Evolutionary conservation across 2,329 filamentous ascomycete genomes (phyloP).

Genomic region (Coniella lustricola): DNA sequence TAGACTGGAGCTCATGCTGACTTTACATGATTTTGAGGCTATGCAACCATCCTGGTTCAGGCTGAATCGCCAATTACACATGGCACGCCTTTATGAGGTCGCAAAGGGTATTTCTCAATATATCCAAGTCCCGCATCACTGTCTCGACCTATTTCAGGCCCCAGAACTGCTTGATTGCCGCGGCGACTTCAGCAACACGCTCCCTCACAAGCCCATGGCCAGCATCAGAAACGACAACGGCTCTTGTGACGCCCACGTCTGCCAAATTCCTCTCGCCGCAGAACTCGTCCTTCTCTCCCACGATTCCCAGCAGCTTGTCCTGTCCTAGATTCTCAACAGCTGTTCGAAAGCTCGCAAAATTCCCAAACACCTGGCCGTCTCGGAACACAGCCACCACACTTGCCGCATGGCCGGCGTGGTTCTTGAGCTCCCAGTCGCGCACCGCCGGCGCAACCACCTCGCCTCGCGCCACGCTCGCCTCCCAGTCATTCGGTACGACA

Average conservation of each 20-base stretch:
- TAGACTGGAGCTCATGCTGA: too few species aligned
- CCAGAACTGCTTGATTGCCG: slow-evolving; percentile 9
- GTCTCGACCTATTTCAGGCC: too few species aligned
- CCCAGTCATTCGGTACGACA: slow-evolving; percentile 36
- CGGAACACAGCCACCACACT: slow-evolving; percentile 39
- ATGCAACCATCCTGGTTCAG: too few species aligned
- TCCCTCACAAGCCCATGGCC: slow-evolving; percentile 8
- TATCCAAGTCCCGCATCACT: too few species aligned
- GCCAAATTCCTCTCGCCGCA: not conserved
- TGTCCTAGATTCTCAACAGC: slow-evolving; percentile 10
- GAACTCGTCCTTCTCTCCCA: slow-evolving; percentile 8
- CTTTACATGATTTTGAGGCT: too few species aligned
- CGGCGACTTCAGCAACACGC: not conserved
- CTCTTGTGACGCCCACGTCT: slow-evolving; percentile 2
- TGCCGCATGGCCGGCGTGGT: slow-evolving; percentile 38
- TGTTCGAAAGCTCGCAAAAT: slow-evolving; percentile 18
- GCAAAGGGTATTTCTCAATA: too few species aligned
- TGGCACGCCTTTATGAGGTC: too few species aligned
- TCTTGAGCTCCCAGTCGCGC: slow-evolving; percentile 38
- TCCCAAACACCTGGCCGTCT: slow-evolving; percentile 36
- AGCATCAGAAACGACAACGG: not conserved
- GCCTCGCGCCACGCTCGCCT: slow-evolving; percentile 30
- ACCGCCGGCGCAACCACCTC: slow-evolving; percentile 41
- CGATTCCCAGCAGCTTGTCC: not conserved
- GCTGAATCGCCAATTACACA: too few species aligned